A percentile compares a stretch with the other conserved stretches of the same genome.
These are phyloP conservation scores for Clarkia xantiana DNA, from an alignment of 345 rosid species.

Conservation along the genomic window DNA sequence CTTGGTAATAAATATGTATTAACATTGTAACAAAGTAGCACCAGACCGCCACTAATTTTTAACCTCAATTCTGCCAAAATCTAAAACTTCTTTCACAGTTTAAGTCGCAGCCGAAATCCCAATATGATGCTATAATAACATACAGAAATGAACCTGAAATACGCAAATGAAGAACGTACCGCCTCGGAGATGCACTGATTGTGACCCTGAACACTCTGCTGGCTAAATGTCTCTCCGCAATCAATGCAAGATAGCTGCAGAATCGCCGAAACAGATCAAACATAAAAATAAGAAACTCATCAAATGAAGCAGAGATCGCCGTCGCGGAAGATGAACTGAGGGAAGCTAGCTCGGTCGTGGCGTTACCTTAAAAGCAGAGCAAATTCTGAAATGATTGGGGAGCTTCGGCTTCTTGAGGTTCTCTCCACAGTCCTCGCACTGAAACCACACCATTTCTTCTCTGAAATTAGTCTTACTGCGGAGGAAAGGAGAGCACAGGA, in stretches of 20 bases:
- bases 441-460: conserved; percentile 87
- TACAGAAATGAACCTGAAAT: neutral
- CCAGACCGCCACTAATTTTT: too few relatives aligned
- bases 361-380: conserved; percentile 75
- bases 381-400: conserved; percentile 60
- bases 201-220: conserved; percentile 66
- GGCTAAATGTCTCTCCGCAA: conserved; percentile 71
- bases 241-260: conserved; percentile 80
- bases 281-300: too few relatives aligned
- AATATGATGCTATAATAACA: too few relatives aligned
- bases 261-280: neutral
- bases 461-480: neutral
- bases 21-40: too few relatives aligned
- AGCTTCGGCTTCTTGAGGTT: conserved; percentile 89
- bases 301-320: too few relatives aligned
- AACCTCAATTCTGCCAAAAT: too few relatives aligned
- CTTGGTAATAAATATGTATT: too few relatives aligned
- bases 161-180: conserved; percentile 21
- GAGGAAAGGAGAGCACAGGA: too few relatives aligned
- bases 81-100: too few relatives aligned
- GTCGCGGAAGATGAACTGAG: too few relatives aligned
- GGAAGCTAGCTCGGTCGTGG: too few relatives aligned
- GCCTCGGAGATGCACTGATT: conserved; percentile 84
- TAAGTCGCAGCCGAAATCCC: too few relatives aligned
- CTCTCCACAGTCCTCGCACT: conserved; percentile 94